These are phyloP conservation scores for Metroxylon sagu DNA, from an alignment of 176 grass and related monocot species.

Conservation along the genomic window DNA sequence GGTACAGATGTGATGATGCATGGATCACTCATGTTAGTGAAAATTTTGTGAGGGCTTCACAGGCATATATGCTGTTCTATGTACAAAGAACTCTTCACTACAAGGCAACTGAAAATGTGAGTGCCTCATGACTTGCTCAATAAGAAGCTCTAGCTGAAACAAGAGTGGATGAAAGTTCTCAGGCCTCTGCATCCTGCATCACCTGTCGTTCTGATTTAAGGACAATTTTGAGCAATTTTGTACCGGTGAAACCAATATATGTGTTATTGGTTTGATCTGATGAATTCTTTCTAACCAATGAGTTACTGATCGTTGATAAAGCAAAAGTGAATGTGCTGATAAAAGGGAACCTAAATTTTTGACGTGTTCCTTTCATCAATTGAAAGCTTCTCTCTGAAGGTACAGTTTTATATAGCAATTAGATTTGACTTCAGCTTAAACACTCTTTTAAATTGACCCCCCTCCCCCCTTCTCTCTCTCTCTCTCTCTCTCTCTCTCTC, in stretches of 20 bases:
- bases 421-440: neutral
- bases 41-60: constrained; percentile 65
- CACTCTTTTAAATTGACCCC: too few relatives aligned
- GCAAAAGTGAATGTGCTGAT: constrained; percentile 2
- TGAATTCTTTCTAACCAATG: neutral
- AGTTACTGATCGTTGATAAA: constrained; percentile 2
- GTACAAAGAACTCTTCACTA: constrained; percentile 87
- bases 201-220: neutral
- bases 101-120: constrained; percentile 54
- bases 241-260: neutral
- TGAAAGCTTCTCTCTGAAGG: constrained; percentile 10
- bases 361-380: constrained; percentile 44
- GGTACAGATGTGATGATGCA: constrained; percentile 97
- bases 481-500: too few relatives aligned
- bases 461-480: too few relatives aligned
- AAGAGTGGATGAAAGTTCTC: neutral
- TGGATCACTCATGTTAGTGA: constrained; percentile 87
- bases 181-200: neutral
- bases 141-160: neutral
- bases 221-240: constrained; percentile 2
- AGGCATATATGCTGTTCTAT: constrained; percentile 99
- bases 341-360: constrained; percentile 49
- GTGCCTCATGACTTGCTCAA: constrained; percentile 23
- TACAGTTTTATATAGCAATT: neutral
- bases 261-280: constrained; percentile 1